phyloP scores from a whole-genome alignment of 805 yeast species.

The Sungouiozyma ichnusensis region DNA sequence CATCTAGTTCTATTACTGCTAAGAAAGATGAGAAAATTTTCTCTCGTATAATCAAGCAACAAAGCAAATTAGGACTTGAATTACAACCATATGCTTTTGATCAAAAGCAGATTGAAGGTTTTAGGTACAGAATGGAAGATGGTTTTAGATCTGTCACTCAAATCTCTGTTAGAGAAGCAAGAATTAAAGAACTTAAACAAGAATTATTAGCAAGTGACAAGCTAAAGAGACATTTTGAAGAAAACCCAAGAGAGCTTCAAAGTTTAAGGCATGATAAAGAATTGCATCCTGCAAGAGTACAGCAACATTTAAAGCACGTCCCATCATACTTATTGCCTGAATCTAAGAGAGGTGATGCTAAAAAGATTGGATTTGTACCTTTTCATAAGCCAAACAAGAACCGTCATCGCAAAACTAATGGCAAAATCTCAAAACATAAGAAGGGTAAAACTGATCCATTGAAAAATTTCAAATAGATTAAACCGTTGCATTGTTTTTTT shows the following conservation, averaged over 20 bases:
- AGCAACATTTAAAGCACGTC: constrained; percentile 78
- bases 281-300: constrained; percentile 70
- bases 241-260: constrained; percentile 88
- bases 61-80: constrained; percentile 60
- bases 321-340: constrained; percentile 88
- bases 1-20: constrained; percentile 59
- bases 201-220: constrained; percentile 84
- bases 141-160: constrained; percentile 92
- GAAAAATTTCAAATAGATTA: constrained; percentile 38
- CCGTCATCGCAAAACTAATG: constrained; percentile 14
- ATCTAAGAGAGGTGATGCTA: constrained; percentile 48
- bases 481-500: not conserved
- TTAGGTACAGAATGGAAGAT: constrained; percentile 93
- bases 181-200: constrained; percentile 76
- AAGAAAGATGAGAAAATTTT: constrained; percentile 82
- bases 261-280: constrained; percentile 88
- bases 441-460: constrained; percentile 53
- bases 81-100: constrained; percentile 85
- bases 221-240: constrained; percentile 89
- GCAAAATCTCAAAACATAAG: constrained; percentile 36
- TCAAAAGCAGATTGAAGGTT: constrained; percentile 84
- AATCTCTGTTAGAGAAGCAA: constrained; percentile 83
- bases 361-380: constrained; percentile 61
- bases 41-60: constrained; percentile 65
- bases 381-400: constrained; percentile 41